These are phyloP conservation scores for Fusarium pseudograminearum DNA, from an alignment of 2,329 filamentous ascomycete genomes.

Conservation along the genomic window DNA sequence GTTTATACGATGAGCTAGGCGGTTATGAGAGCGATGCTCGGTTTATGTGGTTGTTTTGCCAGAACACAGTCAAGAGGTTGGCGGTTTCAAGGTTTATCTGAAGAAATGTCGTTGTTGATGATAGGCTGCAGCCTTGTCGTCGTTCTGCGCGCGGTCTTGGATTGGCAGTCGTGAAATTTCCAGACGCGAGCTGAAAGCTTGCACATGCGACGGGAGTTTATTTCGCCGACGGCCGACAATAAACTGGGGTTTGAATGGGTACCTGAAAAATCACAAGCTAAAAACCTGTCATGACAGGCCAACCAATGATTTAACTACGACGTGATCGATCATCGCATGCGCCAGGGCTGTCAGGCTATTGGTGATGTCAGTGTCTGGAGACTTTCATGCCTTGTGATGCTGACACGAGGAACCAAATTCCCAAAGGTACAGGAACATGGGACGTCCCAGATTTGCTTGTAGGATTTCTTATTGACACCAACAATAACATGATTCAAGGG, in stretches of 20 bases:
- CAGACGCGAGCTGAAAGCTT: slow-evolving; percentile 30
- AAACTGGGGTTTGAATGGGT: background rate
- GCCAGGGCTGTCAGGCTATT: slow-evolving; percentile 41
- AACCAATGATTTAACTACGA: slow-evolving; percentile 26
- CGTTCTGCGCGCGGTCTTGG: slow-evolving; percentile 28
- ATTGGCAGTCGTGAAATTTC: slow-evolving; percentile 45
- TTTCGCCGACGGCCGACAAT: slow-evolving; percentile 45
- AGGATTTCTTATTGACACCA: background rate
- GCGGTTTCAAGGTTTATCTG: background rate
- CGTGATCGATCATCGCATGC: slow-evolving; percentile 40
- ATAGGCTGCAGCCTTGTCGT: slow-evolving; percentile 23
- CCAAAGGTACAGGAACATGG: background rate
- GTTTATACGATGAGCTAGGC: background rate
- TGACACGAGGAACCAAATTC: slow-evolving; percentile 10
- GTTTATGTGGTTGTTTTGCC: background rate
- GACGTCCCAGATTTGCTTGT: slow-evolving; percentile 8
- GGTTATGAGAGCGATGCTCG: background rate
- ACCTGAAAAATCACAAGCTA: slow-evolving; percentile 22
- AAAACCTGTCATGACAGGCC: slow-evolving; percentile 13
- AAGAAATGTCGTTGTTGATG: slow-evolving; percentile 6
- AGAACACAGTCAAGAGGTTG: background rate
- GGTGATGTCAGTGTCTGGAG: slow-evolving; percentile 47
- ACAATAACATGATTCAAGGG: slow-evolving; percentile 13
- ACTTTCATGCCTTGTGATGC: slow-evolving; percentile 27
- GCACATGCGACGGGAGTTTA: slow-evolving; percentile 39